Evolutionary conservation across 495 filamentous ascomycete species (phyloP).

Genomic region (Antarctomyces pellizariae): DNA sequence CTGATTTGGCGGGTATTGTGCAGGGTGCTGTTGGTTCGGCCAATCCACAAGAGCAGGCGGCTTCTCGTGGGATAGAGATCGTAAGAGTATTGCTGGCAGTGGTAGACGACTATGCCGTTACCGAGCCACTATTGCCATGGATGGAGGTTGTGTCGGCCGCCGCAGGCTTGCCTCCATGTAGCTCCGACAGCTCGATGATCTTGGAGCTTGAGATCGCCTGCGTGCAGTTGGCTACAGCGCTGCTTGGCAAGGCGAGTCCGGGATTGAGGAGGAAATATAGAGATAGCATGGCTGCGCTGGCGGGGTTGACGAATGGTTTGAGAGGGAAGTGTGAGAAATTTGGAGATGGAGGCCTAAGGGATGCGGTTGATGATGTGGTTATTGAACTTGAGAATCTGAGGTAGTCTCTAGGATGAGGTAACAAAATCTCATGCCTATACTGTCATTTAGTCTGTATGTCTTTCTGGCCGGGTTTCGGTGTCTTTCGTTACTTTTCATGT

Average conservation of each 20-base stretch:
- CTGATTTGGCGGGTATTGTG: conserved; percentile 21
- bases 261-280: conserved; percentile 21
- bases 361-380: no score
- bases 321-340: conserved; percentile 7
- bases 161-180: conserved; percentile 15
- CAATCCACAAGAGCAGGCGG: conserved; percentile 11
- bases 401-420: no score
- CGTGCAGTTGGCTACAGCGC: conserved; percentile 24
- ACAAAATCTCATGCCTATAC: no score
- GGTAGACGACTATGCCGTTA: conserved; percentile 17
- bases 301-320: conserved; percentile 18
- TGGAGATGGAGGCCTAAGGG: conserved; percentile 7
- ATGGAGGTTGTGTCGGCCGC: conserved; percentile 19
- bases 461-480: no score
- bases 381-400: no score
- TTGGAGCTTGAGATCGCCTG: conserved; percentile 24
- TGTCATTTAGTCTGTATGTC: no score
- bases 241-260: conserved; percentile 21
- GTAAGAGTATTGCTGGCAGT: conserved; percentile 25
- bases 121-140: conserved; percentile 22
- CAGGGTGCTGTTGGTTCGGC: conserved; percentile 4
- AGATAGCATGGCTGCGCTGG: conserved; percentile 18
- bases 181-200: conserved; percentile 7
- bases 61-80: conserved; percentile 24
- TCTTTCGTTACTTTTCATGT: no score